Conservation (phyloP, 257 asterid species). For the Eustoma russellianum region DNA sequence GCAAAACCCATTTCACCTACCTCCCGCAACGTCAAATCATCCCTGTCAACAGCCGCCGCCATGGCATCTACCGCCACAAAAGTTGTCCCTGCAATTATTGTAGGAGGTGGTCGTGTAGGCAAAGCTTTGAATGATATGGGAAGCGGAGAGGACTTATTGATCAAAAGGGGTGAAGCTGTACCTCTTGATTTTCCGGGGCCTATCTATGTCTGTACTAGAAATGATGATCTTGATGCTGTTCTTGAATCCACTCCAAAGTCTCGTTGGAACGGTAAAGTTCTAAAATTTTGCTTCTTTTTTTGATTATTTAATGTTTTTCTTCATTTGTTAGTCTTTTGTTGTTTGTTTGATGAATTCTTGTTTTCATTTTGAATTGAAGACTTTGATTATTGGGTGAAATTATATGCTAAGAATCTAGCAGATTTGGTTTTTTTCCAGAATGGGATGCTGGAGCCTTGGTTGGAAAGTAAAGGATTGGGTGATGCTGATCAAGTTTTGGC, state of each 20-base stretch:
- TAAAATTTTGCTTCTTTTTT: neutral
- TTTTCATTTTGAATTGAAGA: neutral
- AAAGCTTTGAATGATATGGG: conserved; percentile 90
- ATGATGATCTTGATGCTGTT: conserved; percentile 89
- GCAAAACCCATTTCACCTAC: conserved; percentile 31
- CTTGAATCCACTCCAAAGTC: conserved; percentile 79
- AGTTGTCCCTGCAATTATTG: conserved; percentile 76
- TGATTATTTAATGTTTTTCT: neutral
- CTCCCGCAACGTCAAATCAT: conserved; percentile 24
- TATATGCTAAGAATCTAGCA: conserved; percentile 65
- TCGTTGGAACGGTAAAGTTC: conserved; percentile 73
- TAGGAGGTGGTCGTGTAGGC: conserved; percentile 96
- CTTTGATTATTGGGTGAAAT: conserved; percentile 10
- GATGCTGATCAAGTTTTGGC: conserved; percentile 93
- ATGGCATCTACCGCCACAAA: conserved; percentile 38
- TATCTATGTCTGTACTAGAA: conserved; percentile 83
- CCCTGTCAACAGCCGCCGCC: conserved; percentile 32
- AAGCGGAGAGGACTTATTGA: conserved; percentile 56
- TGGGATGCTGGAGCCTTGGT: conserved; percentile 99
- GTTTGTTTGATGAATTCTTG: neutral
- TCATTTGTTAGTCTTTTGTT: neutral
- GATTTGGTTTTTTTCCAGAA: conserved; percentile 99
- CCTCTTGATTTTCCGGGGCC: conserved; percentile 80
- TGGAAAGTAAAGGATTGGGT: conserved; percentile 66
- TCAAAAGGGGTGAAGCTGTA: conserved; percentile 80